These are phyloP conservation scores for Stachybotrys elegans DNA, from an alignment of 2,329 filamentous ascomycete species.

Conservation along the genomic window DNA sequence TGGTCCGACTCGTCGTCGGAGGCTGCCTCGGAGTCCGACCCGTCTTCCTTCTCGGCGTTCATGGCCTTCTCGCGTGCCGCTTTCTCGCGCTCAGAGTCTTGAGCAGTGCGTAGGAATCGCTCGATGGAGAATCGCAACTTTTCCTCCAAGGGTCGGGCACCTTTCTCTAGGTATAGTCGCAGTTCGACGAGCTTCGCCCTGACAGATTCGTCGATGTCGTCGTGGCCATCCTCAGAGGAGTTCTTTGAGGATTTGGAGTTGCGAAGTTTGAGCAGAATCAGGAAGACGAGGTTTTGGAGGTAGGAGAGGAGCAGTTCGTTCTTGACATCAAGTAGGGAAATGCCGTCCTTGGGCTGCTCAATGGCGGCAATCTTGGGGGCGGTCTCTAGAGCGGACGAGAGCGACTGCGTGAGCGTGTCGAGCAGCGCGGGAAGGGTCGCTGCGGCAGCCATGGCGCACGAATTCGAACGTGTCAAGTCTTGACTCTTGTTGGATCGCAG, in stretches of 20 bases:
- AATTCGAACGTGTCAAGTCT: too few relatives aligned
- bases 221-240: slow-evolving; percentile 23
- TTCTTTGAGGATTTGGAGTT: slow-evolving; percentile 33
- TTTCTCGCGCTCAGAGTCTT: slow-evolving; percentile 56
- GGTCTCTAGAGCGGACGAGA: slow-evolving; percentile 61
- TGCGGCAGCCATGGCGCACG: slow-evolving; percentile 41
- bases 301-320: slow-evolving; percentile 97
- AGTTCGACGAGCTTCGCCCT: slow-evolving; percentile 86
- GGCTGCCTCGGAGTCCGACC: slow-evolving; percentile 24
- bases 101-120: slow-evolving; percentile 83
- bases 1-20: slow-evolving; percentile 30
- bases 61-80: slow-evolving; percentile 25
- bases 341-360: slow-evolving; percentile 74
- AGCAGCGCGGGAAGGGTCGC: slow-evolving; percentile 45
- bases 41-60: slow-evolving; percentile 19
- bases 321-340: slow-evolving; percentile 91
- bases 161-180: slow-evolving; percentile 88
- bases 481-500: too few relatives aligned
- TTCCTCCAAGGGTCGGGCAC: slow-evolving; percentile 82
- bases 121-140: slow-evolving; percentile 94
- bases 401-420: slow-evolving; percentile 51
- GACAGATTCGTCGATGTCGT: slow-evolving; percentile 57
- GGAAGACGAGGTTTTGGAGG: slow-evolving; percentile 86
- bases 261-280: slow-evolving; percentile 77
- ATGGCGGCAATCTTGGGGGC: slow-evolving; percentile 58